A percentile compares a stretch with the other conserved stretches of the same genome.
phyloP scores from a whole-genome alignment of 2,329 filamentous ascomycete genomes.

The Xylariaceae sp. region DNA sequence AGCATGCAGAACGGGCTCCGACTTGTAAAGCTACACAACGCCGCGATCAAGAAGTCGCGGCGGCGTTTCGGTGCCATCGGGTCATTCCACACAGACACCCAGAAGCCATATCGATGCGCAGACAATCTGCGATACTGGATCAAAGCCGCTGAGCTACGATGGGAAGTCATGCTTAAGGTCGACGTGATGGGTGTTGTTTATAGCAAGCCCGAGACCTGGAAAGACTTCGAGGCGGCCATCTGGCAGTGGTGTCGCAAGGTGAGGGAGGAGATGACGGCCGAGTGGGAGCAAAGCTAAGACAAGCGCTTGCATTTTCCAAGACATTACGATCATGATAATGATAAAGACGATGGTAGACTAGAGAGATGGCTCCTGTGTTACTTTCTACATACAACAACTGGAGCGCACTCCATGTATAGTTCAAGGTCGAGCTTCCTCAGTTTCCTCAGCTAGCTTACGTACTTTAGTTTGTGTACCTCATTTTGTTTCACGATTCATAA shows the following conservation, averaged over 20 bases:
- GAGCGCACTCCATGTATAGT: neutral
- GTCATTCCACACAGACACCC: conserved; percentile 87
- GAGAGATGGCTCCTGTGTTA: conserved; percentile 12
- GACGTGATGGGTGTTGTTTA: conserved; percentile 89
- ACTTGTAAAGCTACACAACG: conserved; percentile 89
- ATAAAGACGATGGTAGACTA: conserved; percentile 24
- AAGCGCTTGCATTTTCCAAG: conserved; percentile 2
- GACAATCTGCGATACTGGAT: conserved; percentile 96
- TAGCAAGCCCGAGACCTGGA: conserved; percentile 74
- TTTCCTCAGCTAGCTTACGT: conserved; percentile 8
- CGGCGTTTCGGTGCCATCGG: conserved; percentile 90
- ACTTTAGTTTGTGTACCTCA: conserved; percentile 24
- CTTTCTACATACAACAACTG: conserved; percentile 6
- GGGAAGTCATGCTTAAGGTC: conserved; percentile 83
- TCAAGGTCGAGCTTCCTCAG: neutral
- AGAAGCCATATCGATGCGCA: conserved; percentile 90
- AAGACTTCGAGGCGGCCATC: conserved; percentile 81
- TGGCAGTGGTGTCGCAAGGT: conserved; percentile 84
- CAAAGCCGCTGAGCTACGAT: conserved; percentile 93
- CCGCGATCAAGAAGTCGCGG: conserved; percentile 81
- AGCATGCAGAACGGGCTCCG: conserved; percentile 79
- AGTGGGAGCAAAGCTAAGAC: conserved; percentile 51
- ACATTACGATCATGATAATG: conserved; percentile 31
- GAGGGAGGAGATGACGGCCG: conserved; percentile 80
- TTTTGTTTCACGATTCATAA: conserved; percentile 12